Base-by-base conservation (phyloP, 1,284 basidiomycete species). In the Xanthoconium separans region DNA sequence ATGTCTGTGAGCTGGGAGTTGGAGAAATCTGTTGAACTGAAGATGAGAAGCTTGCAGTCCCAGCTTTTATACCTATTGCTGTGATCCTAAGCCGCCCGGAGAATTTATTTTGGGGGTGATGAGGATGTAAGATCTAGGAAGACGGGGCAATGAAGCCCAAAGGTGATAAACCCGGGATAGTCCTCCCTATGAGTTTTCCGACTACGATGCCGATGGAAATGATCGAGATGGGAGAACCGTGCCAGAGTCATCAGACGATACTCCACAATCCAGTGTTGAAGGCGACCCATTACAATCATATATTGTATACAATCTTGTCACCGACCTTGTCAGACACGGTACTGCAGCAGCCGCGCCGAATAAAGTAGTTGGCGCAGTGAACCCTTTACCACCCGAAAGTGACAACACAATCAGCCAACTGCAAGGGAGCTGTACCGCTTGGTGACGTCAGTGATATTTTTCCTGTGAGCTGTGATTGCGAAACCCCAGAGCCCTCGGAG, bases 1-100 rank as follows among this genome's bases (percentile, higher is more conserved):
- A 68, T 71, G 47, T 44, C 12, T 51, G 29, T 54, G 27, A 16
- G n/a, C 30, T 51, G 18, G 20, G 2, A 44, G 44, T 44, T 43
- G 44, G 18, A 24, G 30, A 39, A 5, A 8, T 41, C 6, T 41
- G 33, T 45, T 47, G 48, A 37, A 37, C 47, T 62, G 52, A 20
- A 27, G 22, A 18, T 9, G 33, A 9, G 13, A 13, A 33, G 22
- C 4, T 34, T 39, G 41, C 1, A 45, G 18, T 18, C 20, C 36
- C 24, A 8, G 18, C 37, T 37, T 52, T 62, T 66, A 68, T 64
- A 53, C 46, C 5, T 33, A 47, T 56, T 8, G 12, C 24, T 37
- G 15, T 20, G 34, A 20, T 2, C 3, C 51, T 12, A 11, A 39
- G 22, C 44, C 24, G 34, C 20, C 45, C 56, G 51, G 52, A 37